Base-by-base conservation (phyloP, 1,284 basidiomycete species). In the Porogramme epimiltina region DNA sequence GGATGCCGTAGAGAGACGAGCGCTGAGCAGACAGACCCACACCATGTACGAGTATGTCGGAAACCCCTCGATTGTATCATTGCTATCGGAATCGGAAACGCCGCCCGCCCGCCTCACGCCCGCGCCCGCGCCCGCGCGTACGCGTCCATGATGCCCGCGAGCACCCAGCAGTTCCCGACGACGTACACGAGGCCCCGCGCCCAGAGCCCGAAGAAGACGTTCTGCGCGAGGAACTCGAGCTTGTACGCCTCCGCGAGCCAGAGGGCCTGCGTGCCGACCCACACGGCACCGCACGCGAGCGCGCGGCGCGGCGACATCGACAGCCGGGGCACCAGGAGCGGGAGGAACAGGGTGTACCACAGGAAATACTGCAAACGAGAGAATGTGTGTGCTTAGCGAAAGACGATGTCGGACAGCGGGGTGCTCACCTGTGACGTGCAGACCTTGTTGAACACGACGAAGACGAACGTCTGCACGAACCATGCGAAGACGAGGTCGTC, bases 361-460 rank as follows among this genome's bases (percentile, higher is more conserved):
- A 98, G 79, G 71, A 98, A 99, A 73, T 99, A 99, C 89, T 99
- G 71, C 10, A 25, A 26, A n/a, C 28, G 28, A 8, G 8, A 9
- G 34, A 6, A 18, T 5, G 34, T 37, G 10, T 6, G 16, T 37
- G 9, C 8, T 37, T n/a, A 16, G 34, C 34, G 6, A 5, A n/a
- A 16, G 8, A 18, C 25, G 28, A 33, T 22, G 45, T 38, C n/a
- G 18, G 16, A 36, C 23, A 15, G 22, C 43, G 48, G 42, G 42
- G 45, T 13, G 73, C 83, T 53, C 59, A 91, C 92, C 78, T 96
- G 93, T 1, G 93, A 96, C 0, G 97, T 99, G 79, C 94, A 97
- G 39, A 99, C 97, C 73, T 98, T 97, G 72, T 99, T 99, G 77
- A 98, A 95, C 1, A 92, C 76, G 15, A 98, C 95, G 65, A 99